Evolutionary conservation across 2,329 filamentous ascomycete species (phyloP).

Genomic region (Endoconidiophora polonica): DNA sequence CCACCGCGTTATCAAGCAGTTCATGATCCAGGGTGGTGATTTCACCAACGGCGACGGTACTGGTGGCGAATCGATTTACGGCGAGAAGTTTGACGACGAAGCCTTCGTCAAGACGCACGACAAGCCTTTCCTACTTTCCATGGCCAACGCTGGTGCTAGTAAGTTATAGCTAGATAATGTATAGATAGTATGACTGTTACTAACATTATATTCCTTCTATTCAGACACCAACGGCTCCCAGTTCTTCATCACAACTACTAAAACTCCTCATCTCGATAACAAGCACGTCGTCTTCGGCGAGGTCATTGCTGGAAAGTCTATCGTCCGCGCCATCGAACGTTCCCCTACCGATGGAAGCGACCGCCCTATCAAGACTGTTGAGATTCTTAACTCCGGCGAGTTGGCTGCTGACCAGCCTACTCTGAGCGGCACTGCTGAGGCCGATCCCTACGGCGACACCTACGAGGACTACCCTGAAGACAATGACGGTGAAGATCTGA

Average conservation of each 20-base stretch:
- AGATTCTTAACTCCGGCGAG: slow-evolving; percentile 73
- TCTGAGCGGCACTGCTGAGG: slow-evolving; percentile 46
- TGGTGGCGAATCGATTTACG: slow-evolving; percentile 93
- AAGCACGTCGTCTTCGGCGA: slow-evolving; percentile 98
- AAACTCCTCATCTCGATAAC: slow-evolving; percentile 83
- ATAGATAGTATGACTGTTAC: not conserved
- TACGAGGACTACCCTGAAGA: slow-evolving; percentile 97
- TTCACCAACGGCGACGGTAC: slow-evolving; percentile 92
- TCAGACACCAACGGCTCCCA: slow-evolving; percentile 86
- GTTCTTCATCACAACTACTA: slow-evolving; percentile 93
- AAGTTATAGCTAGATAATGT: slow-evolving; percentile 21
- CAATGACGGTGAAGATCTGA: slow-evolving; percentile 38
- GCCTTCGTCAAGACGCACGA: slow-evolving; percentile 88
- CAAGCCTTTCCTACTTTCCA: slow-evolving; percentile 81
- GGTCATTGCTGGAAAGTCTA: slow-evolving; percentile 79
- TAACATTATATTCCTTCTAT: not conserved
- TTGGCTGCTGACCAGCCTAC: slow-evolving; percentile 55
- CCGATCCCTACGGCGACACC: slow-evolving; percentile 71
- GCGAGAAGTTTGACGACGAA: slow-evolving; percentile 93
- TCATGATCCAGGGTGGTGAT: slow-evolving; percentile 98
- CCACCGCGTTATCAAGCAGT: slow-evolving; percentile 94
- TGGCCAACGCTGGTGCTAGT: slow-evolving; percentile 94
- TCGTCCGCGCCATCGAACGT: slow-evolving; percentile 83
- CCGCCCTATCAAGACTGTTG: slow-evolving; percentile 57
- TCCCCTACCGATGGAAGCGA: slow-evolving; percentile 56